phyloP scores from a whole-genome alignment of 495 filamentous ascomycete species.

The Ramalina intermedia region DNA sequence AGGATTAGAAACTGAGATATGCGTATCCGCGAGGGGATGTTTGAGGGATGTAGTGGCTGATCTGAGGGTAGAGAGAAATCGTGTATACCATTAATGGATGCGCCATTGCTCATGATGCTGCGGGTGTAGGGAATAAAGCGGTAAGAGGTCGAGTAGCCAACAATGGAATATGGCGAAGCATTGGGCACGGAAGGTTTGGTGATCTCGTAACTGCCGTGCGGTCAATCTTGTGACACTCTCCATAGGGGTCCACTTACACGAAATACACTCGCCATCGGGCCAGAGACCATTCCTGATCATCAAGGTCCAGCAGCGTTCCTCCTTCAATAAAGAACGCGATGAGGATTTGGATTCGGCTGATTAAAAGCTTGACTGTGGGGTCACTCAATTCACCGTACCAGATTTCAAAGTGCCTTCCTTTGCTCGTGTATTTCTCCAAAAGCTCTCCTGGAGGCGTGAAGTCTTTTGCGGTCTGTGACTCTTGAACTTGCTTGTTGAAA shows the following conservation, averaged over 20 bases:
- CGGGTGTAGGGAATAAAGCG: constrained; percentile 53
- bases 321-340: constrained; percentile 88
- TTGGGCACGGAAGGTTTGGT: constrained; percentile 25
- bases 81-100: constrained; percentile 14
- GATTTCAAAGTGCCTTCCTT: constrained; percentile 41
- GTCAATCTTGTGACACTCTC: neutral
- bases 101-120: neutral
- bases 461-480: constrained; percentile 33
- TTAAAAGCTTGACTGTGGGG: constrained; percentile 42
- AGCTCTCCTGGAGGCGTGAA: constrained; percentile 49
- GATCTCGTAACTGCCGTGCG: constrained; percentile 46
- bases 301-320: constrained; percentile 52
- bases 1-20: constrained; percentile 94
- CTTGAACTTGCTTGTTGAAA: constrained; percentile 43
- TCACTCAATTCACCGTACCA: constrained; percentile 45
- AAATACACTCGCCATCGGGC: constrained; percentile 84
- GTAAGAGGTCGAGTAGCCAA: constrained; percentile 80
- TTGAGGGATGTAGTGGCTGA: constrained; percentile 25
- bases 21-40: constrained; percentile 54
- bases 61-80: constrained; percentile 30
- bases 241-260: constrained; percentile 30
- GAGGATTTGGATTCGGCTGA: constrained; percentile 68
- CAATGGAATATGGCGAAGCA: constrained; percentile 51
- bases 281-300: constrained; percentile 59
- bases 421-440: constrained; percentile 34